Base-by-base conservation (phyloP, 352 stramenopile species). In the Phytopythium vexans region DNA sequence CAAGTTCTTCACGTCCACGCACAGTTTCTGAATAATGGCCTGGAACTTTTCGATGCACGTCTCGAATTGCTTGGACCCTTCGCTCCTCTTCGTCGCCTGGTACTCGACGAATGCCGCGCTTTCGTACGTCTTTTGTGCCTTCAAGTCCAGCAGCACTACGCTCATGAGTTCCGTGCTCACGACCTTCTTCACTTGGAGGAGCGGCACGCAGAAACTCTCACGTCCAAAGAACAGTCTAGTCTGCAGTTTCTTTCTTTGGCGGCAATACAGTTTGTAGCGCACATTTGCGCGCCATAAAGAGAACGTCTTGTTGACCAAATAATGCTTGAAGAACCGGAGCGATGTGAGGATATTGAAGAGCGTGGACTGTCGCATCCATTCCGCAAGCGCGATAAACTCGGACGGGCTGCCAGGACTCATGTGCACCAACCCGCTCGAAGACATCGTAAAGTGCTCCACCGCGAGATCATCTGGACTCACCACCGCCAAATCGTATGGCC, bases 291-390 rank as follows among this genome's bases (percentile, higher is more conserved):
- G 62, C 94, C 94, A 98, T 10, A 85, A 52, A 1, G 70, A 81
- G 50, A 98, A 97, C 6, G 73, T 70, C 56, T 98, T 98, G 47
- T 81, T 80, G n/a, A 96, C 81, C 7, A 98, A 66, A 55, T 97
- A 98, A 51, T 97, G 72, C 68, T 95, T 97, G 71, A 97, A 98
- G 58, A 97, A 98, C 1, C 80, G 79, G 11, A 98, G 86, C 27
- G 82, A 95, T 35, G 85, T 92, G n/a, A 98, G 76, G 31, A 98
- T 88, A 54, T 97, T 98, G 49, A 98, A 98, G 48, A 97, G 85
- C 15, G 90, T 97, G 1, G 82, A 94, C 58, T 97, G 84, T 4
- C 92, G 81, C 86, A 98, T 97, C 93, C 93, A 98, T 56, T 98
- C 92, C 4, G 88, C 78, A 5, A 98, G 74, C 10, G 94, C 79